Base-by-base conservation (phyloP, 768 basidiomycete genomes). In the Suillus decipiens region DNA sequence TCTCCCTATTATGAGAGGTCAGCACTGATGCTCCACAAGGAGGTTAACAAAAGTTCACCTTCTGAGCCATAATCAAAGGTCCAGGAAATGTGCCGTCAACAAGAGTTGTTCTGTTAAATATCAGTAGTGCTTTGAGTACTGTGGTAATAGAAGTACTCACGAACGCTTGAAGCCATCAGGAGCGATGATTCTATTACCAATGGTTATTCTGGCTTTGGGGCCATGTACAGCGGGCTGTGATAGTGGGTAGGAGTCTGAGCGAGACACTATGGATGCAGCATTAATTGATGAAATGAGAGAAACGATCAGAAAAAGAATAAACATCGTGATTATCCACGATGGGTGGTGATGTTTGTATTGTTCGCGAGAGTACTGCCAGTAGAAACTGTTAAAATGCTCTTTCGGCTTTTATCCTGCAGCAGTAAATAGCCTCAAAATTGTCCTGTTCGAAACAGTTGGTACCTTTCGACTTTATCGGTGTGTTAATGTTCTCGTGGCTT, bases 111-210 rank as follows among this genome's bases (percentile, higher is more conserved):
- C 81, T 81, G 28, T 37, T 5, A 8, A n/a, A 19, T 5, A 51
- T 65, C 19, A 61, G 28, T 6, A 22, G 36, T 34, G 22, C 51
- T 9, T 33, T 15, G 41, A 24, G 17, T 24, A 14, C 39, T n/a
- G 6, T 62, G 10, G 17, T 17, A 3, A 41, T 28, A 17, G 14
- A 73, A 28, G 28, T 28, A 28, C 80, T 59, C 37, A 80, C 79
- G 77, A 73, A 71, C 66, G 67, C 17, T 58, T 59, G 61, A 79
- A 83, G n/a, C 83, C 82, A 71, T 84, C 84, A 5, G 84, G n/a
- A 24, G 80, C 62, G 62, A 84, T 77, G 34, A 68, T 51, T 42
- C 69, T 69, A 65, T 82, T 83, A 9, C 72, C 70, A 48, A 84
- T 73, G 17, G 72, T 60, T 9, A 84, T 39, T 6, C 75, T 67